phyloP scores from a whole-genome alignment of 208 protist genomes.

The Zelonia costaricensis region DNA sequence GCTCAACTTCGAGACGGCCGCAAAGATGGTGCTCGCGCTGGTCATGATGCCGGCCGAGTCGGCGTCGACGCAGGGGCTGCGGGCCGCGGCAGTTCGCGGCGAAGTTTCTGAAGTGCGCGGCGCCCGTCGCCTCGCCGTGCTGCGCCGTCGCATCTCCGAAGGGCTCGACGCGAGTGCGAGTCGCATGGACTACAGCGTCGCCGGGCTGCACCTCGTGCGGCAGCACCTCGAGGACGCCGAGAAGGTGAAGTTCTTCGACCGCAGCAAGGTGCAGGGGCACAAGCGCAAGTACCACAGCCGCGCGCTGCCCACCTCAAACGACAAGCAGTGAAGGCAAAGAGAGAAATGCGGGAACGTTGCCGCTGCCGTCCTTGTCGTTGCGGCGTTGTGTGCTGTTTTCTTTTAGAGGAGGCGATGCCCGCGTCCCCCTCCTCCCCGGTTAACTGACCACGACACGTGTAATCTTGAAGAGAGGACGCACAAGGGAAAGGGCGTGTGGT shows the following conservation, averaged over 20 bases:
- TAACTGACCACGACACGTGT: too few relatives aligned
- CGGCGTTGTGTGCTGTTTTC: neutral
- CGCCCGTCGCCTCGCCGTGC: conserved; percentile 50
- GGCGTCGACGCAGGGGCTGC: conserved; percentile 24
- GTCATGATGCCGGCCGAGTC: conserved; percentile 44
- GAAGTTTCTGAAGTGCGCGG: conserved; percentile 68
- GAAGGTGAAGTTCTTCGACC: conserved; percentile 79
- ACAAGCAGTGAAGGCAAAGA: neutral
- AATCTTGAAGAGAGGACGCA: too few relatives aligned
- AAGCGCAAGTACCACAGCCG: conserved; percentile 84
- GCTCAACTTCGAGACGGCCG: conserved; percentile 82
- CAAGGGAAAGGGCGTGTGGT: too few relatives aligned
- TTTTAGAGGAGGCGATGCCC: neutral
- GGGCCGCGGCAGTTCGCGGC: conserved; percentile 52
- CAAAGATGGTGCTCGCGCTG: conserved; percentile 71
- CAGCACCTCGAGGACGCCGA: conserved; percentile 60
- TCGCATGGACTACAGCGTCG: conserved; percentile 80
- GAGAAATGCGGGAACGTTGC: neutral
- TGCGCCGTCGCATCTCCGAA: conserved; percentile 63
- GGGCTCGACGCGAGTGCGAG: conserved; percentile 60
- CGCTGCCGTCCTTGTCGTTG: neutral
- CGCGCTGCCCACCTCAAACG: conserved; percentile 26
- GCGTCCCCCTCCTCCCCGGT: too few relatives aligned
- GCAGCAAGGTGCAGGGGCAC: conserved; percentile 81
- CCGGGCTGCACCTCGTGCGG: conserved; percentile 70